Percentiles rank a stretch among this genome's conserved stretches.
These are phyloP conservation scores for Mycena belliarum DNA, from an alignment of 768 basidiomycete species.

Conservation along the genomic window DNA sequence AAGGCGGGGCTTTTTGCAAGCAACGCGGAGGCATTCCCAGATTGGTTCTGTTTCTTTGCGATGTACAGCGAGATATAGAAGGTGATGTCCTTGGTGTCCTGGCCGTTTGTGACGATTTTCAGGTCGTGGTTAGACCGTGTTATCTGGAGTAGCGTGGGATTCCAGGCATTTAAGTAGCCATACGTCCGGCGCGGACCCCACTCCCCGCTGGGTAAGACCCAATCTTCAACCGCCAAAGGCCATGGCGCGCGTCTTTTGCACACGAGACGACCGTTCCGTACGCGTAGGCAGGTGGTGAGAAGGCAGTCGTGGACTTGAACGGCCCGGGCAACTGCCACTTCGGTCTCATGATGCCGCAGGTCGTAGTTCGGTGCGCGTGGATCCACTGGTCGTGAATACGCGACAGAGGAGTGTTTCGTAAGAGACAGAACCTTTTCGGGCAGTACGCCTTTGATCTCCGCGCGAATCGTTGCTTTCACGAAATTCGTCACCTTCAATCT, in stretches of 20 bases:
- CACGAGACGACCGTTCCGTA: slow-evolving; percentile 4
- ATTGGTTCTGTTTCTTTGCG: slow-evolving; percentile 25
- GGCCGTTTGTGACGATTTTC: slow-evolving; percentile 37
- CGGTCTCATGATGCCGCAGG: too few relatives aligned
- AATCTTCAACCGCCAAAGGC: slow-evolving; percentile 18
- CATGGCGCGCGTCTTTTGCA: slow-evolving; percentile 40
- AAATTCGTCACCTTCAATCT: slow-evolving; percentile 25
- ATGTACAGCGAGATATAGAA: slow-evolving; percentile 34
- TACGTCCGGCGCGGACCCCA: slow-evolving; percentile 29
- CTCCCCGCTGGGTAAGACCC: slow-evolving; percentile 26
- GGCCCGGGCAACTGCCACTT: slow-evolving; percentile 14
- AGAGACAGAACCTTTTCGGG: background rate
- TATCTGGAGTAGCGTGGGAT: too few relatives aligned
- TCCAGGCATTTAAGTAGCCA: slow-evolving; percentile 30
- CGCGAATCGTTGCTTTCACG: slow-evolving; percentile 28
- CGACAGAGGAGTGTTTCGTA: background rate
- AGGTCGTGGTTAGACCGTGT: slow-evolving; percentile 38
- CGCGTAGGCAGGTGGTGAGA: slow-evolving; percentile 19
- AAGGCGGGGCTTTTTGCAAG: slow-evolving; percentile 28
- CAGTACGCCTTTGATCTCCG: too few relatives aligned
- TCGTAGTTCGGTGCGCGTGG: too few relatives aligned
- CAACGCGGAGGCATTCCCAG: slow-evolving; percentile 32
- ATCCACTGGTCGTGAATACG: too few relatives aligned
- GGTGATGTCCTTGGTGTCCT: slow-evolving; percentile 32
- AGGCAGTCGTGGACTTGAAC: slow-evolving; percentile 37